These are phyloP conservation scores for Calonectria naviculata DNA, from an alignment of 2,329 filamentous ascomycete species.

Conservation along the genomic window DNA sequence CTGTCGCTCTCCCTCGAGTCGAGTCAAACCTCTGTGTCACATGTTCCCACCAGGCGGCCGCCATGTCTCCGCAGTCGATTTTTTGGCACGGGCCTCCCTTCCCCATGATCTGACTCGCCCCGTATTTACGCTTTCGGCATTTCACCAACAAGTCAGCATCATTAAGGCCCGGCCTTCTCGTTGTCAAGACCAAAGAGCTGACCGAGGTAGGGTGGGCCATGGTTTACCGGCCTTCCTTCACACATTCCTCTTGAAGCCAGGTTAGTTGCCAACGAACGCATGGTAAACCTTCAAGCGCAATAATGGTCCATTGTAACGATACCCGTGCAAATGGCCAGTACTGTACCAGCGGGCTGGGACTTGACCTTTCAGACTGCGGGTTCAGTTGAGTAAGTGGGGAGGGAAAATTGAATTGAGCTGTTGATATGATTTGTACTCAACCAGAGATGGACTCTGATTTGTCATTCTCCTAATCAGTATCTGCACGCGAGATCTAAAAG, in stretches of 20 bases:
- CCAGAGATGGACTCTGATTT: background rate
- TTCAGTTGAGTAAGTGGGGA: background rate
- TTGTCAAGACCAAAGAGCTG: background rate
- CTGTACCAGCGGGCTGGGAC: too few species aligned
- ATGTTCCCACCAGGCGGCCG: conserved; percentile 3
- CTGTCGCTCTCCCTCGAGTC: background rate
- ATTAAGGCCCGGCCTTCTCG: background rate
- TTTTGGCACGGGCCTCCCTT: background rate
- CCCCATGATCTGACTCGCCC: background rate
- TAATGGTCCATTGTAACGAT: background rate
- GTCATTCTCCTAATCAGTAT: background rate
- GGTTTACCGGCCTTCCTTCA: background rate
- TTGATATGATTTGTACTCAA: background rate
- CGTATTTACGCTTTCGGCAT: background rate
- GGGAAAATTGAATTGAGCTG: background rate
- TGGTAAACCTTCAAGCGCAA: background rate
- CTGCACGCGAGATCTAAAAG: too few species aligned
- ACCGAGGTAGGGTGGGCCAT: background rate
- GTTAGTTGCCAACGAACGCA: background rate
- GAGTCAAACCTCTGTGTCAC: background rate
- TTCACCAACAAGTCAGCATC: background rate
- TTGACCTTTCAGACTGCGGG: too few species aligned
- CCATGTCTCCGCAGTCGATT: background rate
- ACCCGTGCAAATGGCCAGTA: background rate
- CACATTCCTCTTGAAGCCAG: background rate